Evolutionary conservation across 2,329 filamentous ascomycete species (phyloP).

Genomic region (Aspergillus tanneri): DNA sequence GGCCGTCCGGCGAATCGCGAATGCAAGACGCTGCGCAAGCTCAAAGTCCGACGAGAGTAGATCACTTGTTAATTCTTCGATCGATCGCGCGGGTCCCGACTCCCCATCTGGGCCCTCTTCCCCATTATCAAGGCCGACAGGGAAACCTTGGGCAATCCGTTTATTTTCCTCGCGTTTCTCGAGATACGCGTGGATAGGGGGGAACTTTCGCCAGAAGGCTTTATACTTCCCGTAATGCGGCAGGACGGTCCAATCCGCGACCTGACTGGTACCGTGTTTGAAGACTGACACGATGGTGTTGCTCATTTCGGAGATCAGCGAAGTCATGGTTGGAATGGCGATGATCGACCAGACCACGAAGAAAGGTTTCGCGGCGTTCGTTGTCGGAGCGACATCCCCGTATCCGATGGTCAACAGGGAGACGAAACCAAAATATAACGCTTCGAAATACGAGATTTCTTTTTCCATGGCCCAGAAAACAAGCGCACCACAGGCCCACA

Average conservation of each 20-base stretch:
- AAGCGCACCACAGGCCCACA: conserved; percentile 79
- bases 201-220: conserved; percentile 49
- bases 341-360: conserved; percentile 93
- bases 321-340: conserved; percentile 82
- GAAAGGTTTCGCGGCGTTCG: conserved; percentile 75
- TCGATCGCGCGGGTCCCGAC: conserved; percentile 18
- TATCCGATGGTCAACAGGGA: conserved; percentile 84
- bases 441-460: conserved; percentile 66
- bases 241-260: conserved; percentile 66
- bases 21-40: conserved; percentile 62
- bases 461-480: conserved; percentile 69
- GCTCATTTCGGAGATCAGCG: conserved; percentile 78
- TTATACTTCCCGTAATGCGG: conserved; percentile 60
- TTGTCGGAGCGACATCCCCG: conserved; percentile 74
- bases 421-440: conserved; percentile 83
- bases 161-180: conserved; percentile 43
- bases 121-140: conserved; percentile 37
- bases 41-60: conserved; percentile 54
- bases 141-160: conserved; percentile 51
- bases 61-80: conserved; percentile 49
- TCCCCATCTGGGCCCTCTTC: conserved; percentile 17
- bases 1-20: conserved; percentile 64
- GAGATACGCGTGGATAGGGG: conserved; percentile 41
- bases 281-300: conserved; percentile 73
- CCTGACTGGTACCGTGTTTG: conserved; percentile 59